phyloP scores from a whole-genome alignment of 75 land plant species.

The Pinus albicaulis region DNA sequence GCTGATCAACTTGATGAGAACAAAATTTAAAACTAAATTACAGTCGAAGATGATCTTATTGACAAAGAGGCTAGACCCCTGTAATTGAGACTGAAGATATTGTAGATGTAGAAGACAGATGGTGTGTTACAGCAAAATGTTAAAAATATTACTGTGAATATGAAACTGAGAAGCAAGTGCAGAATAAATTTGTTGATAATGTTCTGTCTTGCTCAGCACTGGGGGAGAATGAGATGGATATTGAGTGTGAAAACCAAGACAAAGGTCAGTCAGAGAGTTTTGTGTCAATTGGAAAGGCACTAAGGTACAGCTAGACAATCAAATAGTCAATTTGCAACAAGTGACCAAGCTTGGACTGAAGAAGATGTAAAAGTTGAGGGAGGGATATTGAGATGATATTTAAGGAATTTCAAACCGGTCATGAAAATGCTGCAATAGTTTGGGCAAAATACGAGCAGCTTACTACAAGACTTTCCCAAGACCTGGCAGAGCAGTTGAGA shows the following conservation, averaged over 20 bases:
- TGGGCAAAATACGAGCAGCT: constrained; percentile 80
- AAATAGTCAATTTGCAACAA: background rate
- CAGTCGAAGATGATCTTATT: background rate
- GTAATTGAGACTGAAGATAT: background rate
- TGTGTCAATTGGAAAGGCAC: constrained; percentile 23
- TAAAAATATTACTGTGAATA: background rate
- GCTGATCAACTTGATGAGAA: constrained; percentile 60
- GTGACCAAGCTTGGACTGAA: constrained; percentile 31
- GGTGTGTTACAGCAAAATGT: background rate
- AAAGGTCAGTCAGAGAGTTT: constrained; percentile 7
- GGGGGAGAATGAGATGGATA: background rate
- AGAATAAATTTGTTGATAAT: background rate
- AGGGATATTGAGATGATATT: constrained; percentile 31
- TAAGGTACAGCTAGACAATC: constrained; percentile 50
- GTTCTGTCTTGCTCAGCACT: background rate
- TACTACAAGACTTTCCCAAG: constrained; percentile 85
- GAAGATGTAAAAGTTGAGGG: constrained; percentile 23
- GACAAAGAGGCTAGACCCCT: constrained; percentile 14
- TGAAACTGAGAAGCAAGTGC: background rate
- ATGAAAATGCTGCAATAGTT: constrained; percentile 38
- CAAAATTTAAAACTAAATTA: constrained; percentile 8
- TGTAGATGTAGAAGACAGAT: constrained; percentile 3
- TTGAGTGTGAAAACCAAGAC: too few species aligned
- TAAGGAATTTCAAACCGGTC: constrained; percentile 13
- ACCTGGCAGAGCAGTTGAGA: constrained; percentile 87